Base-by-base conservation (phyloP, 768 basidiomycete genomes). In the Mycena vulgaris region DNA sequence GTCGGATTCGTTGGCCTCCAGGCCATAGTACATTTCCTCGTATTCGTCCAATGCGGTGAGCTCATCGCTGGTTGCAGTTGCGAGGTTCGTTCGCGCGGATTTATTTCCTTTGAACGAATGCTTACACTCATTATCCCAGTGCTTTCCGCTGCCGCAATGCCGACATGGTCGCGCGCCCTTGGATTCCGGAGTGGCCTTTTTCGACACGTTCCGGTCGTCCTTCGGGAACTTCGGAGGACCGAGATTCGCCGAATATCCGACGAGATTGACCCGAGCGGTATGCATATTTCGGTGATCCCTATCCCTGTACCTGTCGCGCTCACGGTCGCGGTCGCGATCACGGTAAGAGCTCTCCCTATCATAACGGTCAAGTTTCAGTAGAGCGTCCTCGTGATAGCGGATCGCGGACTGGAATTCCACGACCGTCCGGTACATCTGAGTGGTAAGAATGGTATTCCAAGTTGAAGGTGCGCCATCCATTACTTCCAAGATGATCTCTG, bases 401-500 rank as follows among this genome's bases (percentile, higher is more conserved):
- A 79, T 67, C 3, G 76, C 69, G 9, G 49, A n/a, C 55, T 77
- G 77, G 68, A 79, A 78, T 27, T 75, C 61, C 28, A 71, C 67
- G 7, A 71, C 6, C 1, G 64, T 58, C 4, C 33, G 30, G 33
- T 76, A 78, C 1, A 75, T 57, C 19, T 78, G 76, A 17, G 77
- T 73, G 0, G 73, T 78, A 0, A 78, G 62, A 16, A 78, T 68
- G 1, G 75, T 74, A 21, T 62, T 72, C 81, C 81, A 82, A 21
- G 60, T 65, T 0, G 74, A 19, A 0, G 82, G 82, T 19, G 77
- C 80, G 3, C 78, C 78, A 10, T 75, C 74, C 81, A 82, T 81
- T 21, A 45, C 42, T n/a, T 45, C 42, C 42, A 74, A 67, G 19
- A 83, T 83, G 5, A 80, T 19, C 56, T 83, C 80, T 2, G 75